phyloP scores from a whole-genome alignment of 805 yeast genomes.

The Wilhelminamyces savonicus region DNA sequence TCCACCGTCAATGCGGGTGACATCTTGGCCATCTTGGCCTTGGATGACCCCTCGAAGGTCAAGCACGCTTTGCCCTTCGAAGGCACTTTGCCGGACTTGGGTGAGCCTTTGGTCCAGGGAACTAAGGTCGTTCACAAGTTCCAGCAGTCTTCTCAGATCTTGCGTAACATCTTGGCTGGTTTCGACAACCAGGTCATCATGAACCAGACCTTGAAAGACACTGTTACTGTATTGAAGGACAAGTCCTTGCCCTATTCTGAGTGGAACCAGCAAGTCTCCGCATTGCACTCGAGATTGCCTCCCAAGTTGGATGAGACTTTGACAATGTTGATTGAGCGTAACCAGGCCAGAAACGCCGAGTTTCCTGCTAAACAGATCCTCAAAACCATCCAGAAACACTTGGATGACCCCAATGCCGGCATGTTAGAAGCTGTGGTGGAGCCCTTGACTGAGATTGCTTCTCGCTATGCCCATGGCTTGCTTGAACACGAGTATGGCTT shows the following conservation, averaged over 20 bases:
- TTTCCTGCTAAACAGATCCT: constrained; percentile 89
- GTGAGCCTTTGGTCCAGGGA: constrained; percentile 78
- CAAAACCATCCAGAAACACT: constrained; percentile 61
- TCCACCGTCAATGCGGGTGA: constrained; percentile 97
- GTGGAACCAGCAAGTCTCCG: constrained; percentile 82
- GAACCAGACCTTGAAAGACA: constrained; percentile 71
- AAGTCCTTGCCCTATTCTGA: constrained; percentile 87
- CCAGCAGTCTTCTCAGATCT: constrained; percentile 48
- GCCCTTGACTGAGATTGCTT: constrained; percentile 70
- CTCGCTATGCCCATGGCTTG: constrained; percentile 67
- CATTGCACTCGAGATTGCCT: constrained; percentile 88
- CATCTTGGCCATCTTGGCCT: constrained; percentile 85
- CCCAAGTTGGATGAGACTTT: constrained; percentile 65
- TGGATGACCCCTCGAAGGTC: constrained; percentile 96
- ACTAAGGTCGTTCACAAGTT: constrained; percentile 77
- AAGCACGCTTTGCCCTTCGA: constrained; percentile 94
- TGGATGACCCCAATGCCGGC: constrained; percentile 46
- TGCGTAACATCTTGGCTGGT: constrained; percentile 80
- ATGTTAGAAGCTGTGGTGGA: constrained; percentile 51
- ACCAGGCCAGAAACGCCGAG: constrained; percentile 60
- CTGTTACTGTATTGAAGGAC: constrained; percentile 69
- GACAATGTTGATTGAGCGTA: constrained; percentile 59
- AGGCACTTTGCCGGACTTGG: constrained; percentile 86
- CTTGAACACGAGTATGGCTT: constrained; percentile 77
- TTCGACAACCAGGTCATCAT: constrained; percentile 93